Evolutionary conservation across 2,329 filamentous ascomycete genomes (phyloP).

Genomic region (Alternaria novae-zelandiae): DNA sequence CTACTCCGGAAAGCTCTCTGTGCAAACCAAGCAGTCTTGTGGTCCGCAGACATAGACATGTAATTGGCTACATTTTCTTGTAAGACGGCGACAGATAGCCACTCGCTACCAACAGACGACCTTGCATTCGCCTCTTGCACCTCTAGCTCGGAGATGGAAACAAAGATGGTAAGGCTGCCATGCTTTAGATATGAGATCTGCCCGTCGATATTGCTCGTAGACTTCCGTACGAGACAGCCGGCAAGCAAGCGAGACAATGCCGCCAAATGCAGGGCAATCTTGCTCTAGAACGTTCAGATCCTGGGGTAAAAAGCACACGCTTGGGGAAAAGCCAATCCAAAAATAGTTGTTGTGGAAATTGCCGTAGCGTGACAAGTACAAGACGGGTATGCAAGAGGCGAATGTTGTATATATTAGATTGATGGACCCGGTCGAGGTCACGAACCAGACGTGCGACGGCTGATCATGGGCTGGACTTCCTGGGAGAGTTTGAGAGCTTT

Average conservation of each 20-base stretch:
- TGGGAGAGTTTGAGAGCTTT: constrained; percentile 25
- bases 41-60: constrained; percentile 15
- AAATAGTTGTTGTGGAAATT: constrained; percentile 30
- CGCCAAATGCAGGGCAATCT: constrained; percentile 11
- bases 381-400: constrained; percentile 16
- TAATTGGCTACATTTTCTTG: constrained; percentile 19
- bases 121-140: constrained; percentile 15
- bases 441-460: constrained; percentile 25
- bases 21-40: constrained; percentile 24
- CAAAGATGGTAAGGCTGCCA: constrained; percentile 27
- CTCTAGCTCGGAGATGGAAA: constrained; percentile 16
- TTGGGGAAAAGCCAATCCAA: constrained; percentile 19
- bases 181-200: constrained; percentile 20
- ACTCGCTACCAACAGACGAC: constrained; percentile 20
- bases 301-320: constrained; percentile 20
- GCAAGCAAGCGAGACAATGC: constrained; percentile 8
- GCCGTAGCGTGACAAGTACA: constrained; percentile 24
- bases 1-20: constrained; percentile 7
- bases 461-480: constrained; percentile 32
- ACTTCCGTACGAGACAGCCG: constrained; percentile 23
- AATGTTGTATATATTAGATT: constrained; percentile 43
- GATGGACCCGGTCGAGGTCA: constrained; percentile 39
- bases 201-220: constrained; percentile 32
- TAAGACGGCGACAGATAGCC: constrained; percentile 24
- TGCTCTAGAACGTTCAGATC: constrained; percentile 36